Base-by-base conservation (phyloP, 2,329 filamentous ascomycete species). In the Sporothrix pallida region DNA sequence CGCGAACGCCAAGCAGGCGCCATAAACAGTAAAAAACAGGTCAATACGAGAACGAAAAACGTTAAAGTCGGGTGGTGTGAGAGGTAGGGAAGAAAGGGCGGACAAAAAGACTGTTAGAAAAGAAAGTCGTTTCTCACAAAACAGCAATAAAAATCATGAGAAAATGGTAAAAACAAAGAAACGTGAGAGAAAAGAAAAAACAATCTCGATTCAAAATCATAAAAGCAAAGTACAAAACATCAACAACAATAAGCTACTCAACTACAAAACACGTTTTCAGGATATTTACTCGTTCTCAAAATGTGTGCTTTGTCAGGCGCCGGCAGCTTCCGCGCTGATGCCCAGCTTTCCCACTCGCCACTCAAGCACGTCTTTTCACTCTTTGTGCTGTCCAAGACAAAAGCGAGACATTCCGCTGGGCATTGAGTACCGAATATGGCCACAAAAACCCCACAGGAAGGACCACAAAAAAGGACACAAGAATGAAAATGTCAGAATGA, bases 151-250 rank as follows among this genome's bases (percentile, higher is more conserved):
- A 56, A 23, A 46, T 8, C 7, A 12, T 31, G 56, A 63, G 54
- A 70, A 62, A 26, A 72, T 44, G 17, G 10, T n/a, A 56, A 68
- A 9, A 52, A n/a, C 44, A 74, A 74, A 73, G 69, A 3, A 42
- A 68, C 7, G 73, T 68, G 73, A 58, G 23, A 58, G 54, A 52
- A 37, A 12, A 26, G 10, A 23, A 9, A 20, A 37, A 37, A 37
- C 9, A 13, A 13, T 48, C 46, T 48, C 46, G 3, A 48, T 48
- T 48, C 46, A 48, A 13, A 17, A 8, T 8, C 15, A 17, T 17
- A n/a, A 15, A 7, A 52, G 15, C 15, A 2, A 15, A 15, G 15
- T 17, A 52, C 12, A 7, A 52, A 52, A 7, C 6, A 15, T 52
- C 48, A 17, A 52, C 15, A 52, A 52, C 48, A 17, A 52, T 7